Evolutionary conservation across 495 filamentous ascomycete genomes (phyloP).

Genomic region (Aspergillus affinis): DNA sequence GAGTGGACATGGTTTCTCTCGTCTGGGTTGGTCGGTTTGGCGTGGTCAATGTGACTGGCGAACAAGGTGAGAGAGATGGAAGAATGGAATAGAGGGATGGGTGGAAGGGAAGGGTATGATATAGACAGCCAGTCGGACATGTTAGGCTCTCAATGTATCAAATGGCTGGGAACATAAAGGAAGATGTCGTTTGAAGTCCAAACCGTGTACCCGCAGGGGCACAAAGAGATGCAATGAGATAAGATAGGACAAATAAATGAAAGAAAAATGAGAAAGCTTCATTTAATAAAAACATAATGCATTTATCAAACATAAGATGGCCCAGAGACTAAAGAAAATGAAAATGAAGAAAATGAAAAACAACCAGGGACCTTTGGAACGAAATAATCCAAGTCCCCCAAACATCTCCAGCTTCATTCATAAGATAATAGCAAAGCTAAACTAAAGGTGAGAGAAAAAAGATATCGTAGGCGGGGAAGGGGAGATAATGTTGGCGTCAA

Average conservation of each 20-base stretch:
- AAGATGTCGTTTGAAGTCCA: background rate
- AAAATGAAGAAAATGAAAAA: background rate
- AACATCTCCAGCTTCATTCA: conserved; percentile 16
- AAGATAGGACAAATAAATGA: conserved; percentile 6
- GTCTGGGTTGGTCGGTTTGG: background rate
- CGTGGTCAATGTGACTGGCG: background rate
- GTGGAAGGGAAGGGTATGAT: background rate
- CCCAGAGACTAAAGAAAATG: background rate
- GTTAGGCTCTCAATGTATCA: too few relatives aligned
- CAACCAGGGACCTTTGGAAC: conserved; percentile 11
- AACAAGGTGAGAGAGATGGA: background rate
- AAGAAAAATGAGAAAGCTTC: conserved; percentile 10
- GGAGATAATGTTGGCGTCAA: conserved; percentile 5
- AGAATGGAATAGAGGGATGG: background rate
- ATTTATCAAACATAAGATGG: conserved; percentile 20
- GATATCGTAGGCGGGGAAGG: conserved; percentile 4
- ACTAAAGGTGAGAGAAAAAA: conserved; percentile 12
- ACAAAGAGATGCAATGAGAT: background rate
- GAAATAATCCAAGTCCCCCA: conserved; percentile 14
- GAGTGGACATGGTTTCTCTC: background rate
- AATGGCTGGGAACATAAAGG: too few relatives aligned
- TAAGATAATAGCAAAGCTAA: conserved; percentile 6
- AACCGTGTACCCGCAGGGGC: background rate
- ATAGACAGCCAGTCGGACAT: too few relatives aligned
- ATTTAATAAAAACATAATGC: conserved; percentile 24